Conservation (phyloP, 768 basidiomycete genomes). For the Rhizopogon sp. region DNA sequence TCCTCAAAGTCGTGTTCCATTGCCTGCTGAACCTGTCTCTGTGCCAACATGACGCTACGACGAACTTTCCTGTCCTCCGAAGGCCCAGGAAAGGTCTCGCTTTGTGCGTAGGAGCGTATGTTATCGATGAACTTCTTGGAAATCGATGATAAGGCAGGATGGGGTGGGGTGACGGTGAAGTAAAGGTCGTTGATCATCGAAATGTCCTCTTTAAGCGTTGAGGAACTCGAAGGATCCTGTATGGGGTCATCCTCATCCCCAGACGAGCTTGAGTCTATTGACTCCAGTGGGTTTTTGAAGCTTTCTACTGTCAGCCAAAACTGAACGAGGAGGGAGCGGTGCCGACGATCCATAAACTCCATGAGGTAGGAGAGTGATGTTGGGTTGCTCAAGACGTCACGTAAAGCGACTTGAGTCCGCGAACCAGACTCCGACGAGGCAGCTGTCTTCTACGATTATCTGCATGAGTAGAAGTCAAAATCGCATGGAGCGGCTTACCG, state of each 20-base stretch:
- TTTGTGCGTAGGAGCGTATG: constrained; percentile 64
- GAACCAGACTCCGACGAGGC: constrained; percentile 37
- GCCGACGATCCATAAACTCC: constrained; percentile 95
- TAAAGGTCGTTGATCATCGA: constrained; percentile 86
- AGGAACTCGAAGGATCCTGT: constrained; percentile 48
- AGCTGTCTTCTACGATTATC: constrained; percentile 27
- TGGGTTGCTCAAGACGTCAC: constrained; percentile 83
- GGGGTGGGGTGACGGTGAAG: constrained; percentile 58
- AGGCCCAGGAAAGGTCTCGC: constrained; percentile 36
- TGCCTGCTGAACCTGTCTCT: constrained; percentile 77
- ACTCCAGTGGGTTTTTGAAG: constrained; percentile 94
- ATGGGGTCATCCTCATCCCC: constrained; percentile 63
- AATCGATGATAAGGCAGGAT: constrained; percentile 57
- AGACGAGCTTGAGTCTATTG: constrained; percentile 51
- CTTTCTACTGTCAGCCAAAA: constrained; percentile 98
- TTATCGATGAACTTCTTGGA: constrained; percentile 63
- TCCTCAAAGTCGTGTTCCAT: constrained; percentile 93
- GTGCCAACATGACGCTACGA: constrained; percentile 76
- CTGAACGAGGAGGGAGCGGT: constrained; percentile 81
- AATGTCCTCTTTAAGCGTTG: constrained; percentile 80
- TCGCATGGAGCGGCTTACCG: constrained; percentile 34
- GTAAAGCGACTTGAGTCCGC: constrained; percentile 53
- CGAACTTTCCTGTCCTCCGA: constrained; percentile 54
- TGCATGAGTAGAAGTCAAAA: background rate
- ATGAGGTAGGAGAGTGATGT: constrained; percentile 92